Base-by-base conservation (phyloP, 192 early-diverging fungal species). In the Gonapodya prolifera region DNA sequence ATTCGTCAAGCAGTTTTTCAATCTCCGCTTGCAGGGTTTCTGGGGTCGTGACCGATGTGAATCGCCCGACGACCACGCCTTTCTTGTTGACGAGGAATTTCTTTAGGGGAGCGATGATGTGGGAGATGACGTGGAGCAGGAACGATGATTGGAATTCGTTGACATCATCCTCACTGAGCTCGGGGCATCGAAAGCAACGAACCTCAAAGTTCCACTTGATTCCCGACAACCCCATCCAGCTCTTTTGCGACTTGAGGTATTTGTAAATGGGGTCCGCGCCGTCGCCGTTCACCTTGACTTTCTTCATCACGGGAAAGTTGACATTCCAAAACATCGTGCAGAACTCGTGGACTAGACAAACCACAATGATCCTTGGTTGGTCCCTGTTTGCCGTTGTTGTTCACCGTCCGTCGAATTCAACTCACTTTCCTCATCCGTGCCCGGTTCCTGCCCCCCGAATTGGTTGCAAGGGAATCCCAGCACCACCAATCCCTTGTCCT, bases 221-320 rank as follows among this genome's bases (percentile, higher is more conserved):
- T 29, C 87, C 83, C 74, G 79, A 75, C 76, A 90, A 82, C 29
- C 88, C 31, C 33, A 89, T 17, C 1, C 86, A 86, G 33, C 85
- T 79, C 82, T 87, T 84, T 30, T 82, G 81, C 0, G 77, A 69
- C 85, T 91, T 92, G 74, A 93, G 77, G 77, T 83, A 91, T 35
- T 80, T 80, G 81, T 82, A 94, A 23, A 94, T 82, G 18, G 86
- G 83, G 75, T 86, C 81, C 79, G 88, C 90, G 1, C 91, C 79
- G 0, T 88, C 81, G 18, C 92, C 92, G 75, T 93, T 94, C 30
- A 94, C 95, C 77, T 96, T 90, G 35, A 94, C 82, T 82, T 96
- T 96, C 75, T 91, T 89, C 82, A 93, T 89, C 76, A 97, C 85
- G n/a, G 94, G 92, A 87, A 97, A 98, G 0, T 86, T 83, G 18